Conservation (phyloP, 2,329 filamentous ascomycete species). For the Hypoxylon sp. region DNA sequence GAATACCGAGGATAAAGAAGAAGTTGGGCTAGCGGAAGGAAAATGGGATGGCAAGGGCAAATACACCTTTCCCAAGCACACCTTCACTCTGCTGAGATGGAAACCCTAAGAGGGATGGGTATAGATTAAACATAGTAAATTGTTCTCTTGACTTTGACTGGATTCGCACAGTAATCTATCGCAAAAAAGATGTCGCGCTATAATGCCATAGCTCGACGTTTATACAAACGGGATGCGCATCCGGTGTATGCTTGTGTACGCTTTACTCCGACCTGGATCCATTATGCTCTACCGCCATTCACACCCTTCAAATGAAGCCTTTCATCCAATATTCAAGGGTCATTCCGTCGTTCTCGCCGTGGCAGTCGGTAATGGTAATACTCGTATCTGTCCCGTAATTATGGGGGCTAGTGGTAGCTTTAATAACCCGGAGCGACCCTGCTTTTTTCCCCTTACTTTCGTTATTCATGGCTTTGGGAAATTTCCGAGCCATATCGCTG, state of each 20-base stretch:
- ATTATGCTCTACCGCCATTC: constrained; percentile 34
- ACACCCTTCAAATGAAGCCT: constrained; percentile 10
- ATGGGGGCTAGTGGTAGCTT: constrained; percentile 11
- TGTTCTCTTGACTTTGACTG: constrained; percentile 17
- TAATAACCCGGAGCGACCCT: neutral
- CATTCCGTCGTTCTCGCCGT: constrained; percentile 37
- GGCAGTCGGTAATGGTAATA: constrained; percentile 7
- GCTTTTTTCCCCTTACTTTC: constrained; percentile 1
- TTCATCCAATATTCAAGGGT: constrained; percentile 19
- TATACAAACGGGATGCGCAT: constrained; percentile 44
- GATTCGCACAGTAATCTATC: constrained; percentile 18
- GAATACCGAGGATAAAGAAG: constrained; percentile 72
- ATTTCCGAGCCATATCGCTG: neutral
- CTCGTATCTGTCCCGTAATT: neutral
- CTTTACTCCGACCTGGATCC: constrained; percentile 27
- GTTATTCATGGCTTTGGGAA: neutral
- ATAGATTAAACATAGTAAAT: constrained; percentile 26
- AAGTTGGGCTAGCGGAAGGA: constrained; percentile 70
- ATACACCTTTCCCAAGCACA: constrained; percentile 76
- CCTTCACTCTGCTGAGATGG: constrained; percentile 74
- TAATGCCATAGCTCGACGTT: constrained; percentile 15
- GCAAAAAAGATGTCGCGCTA: constrained; percentile 17
- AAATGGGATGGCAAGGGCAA: constrained; percentile 72
- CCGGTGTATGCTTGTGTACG: constrained; percentile 25
- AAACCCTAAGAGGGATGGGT: constrained; percentile 38